Percentiles rank a stretch among this genome's conserved stretches.
Evolutionary conservation across 2,329 filamentous ascomycete genomes (phyloP).

Genomic region (Graphilbum ipis-grandicollis): DNA sequence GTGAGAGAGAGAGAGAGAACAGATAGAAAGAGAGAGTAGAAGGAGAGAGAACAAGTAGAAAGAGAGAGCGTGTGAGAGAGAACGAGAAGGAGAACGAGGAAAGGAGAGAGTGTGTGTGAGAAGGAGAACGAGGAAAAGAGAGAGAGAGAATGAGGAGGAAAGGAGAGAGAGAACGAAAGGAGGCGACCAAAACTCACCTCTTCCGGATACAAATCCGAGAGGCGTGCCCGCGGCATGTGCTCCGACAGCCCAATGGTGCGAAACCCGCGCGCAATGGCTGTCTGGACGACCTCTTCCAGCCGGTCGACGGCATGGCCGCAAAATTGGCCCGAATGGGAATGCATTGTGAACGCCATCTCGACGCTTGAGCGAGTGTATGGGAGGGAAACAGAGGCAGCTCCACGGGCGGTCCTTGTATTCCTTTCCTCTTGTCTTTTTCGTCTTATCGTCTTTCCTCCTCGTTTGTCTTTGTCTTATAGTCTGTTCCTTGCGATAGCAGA

Average conservation of each 20-base stretch:
- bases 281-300: slow-evolving; percentile 67
- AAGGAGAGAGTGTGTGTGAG: too few relatives aligned
- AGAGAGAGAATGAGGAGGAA: not conserved
- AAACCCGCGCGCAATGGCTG: slow-evolving; percentile 64
- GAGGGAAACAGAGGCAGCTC: too few relatives aligned
- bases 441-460: too few relatives aligned
- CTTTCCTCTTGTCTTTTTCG: not conserved
- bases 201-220: slow-evolving; percentile 76
- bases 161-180: not conserved
- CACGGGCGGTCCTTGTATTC: not conserved
- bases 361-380: too few relatives aligned
- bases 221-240: slow-evolving; percentile 71
- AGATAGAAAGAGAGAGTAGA: too few relatives aligned
- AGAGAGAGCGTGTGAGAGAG: too few relatives aligned
- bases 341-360: slow-evolving; percentile 94
- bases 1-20: too few relatives aligned
- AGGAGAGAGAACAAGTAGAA: too few relatives aligned
- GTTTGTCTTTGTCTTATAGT: too few relatives aligned
- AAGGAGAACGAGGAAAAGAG: too few relatives aligned
- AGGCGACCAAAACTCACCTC: slow-evolving; percentile 44
- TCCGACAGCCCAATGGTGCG: slow-evolving; percentile 77
- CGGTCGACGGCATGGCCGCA: slow-evolving; percentile 79
- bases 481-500: too few relatives aligned
- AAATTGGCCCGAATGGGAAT: slow-evolving; percentile 96
- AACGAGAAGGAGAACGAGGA: too few relatives aligned